Evolutionary conservation across 495 filamentous ascomycete species (phyloP).

Genomic region (Zalerion maritima): DNA sequence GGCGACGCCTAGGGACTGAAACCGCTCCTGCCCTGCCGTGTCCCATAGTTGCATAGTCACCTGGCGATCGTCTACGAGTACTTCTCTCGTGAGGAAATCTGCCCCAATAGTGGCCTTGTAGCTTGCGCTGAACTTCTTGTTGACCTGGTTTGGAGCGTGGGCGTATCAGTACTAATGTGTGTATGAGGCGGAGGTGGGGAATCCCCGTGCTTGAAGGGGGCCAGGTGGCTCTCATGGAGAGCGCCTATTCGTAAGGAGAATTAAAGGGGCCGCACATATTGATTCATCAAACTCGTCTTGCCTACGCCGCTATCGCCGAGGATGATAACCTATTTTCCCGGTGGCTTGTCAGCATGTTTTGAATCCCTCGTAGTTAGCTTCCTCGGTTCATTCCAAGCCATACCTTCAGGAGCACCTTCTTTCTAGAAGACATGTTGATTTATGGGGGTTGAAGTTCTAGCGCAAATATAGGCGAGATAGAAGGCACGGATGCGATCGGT

Average conservation of each 20-base stretch:
- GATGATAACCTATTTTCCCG: conserved; percentile 82
- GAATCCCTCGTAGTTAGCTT: conserved; percentile 1
- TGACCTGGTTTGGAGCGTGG: conserved; percentile 55
- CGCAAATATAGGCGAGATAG: no score
- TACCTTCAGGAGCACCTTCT: conserved; percentile 97
- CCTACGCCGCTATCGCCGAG: conserved; percentile 96
- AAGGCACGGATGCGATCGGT: no score
- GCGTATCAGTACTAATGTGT: conserved; percentile 5
- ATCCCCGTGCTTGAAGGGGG: no score
- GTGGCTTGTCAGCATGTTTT: conserved; percentile 1
- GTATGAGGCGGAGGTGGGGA: conserved; percentile 1
- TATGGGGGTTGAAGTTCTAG: no score
- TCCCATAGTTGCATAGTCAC: conserved; percentile 99
- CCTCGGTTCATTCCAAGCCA: conserved; percentile 1
- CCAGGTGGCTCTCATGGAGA: no score
- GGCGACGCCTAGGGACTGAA: conserved; percentile 92
- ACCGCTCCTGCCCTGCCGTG: conserved; percentile 93
- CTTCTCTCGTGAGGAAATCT: conserved; percentile 97
- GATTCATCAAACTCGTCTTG: conserved; percentile 99
- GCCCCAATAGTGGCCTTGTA: conserved; percentile 99
- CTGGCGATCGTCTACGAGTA: conserved; percentile 88
- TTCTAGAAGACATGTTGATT: conserved; percentile 75
- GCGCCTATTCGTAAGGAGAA: conserved; percentile 2
- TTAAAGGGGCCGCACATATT: conserved; percentile 67
- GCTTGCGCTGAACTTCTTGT: conserved; percentile 99